phyloP scores from a whole-genome alignment of 2,329 filamentous ascomycete genomes.

The Amauroascus verrucosus region DNA sequence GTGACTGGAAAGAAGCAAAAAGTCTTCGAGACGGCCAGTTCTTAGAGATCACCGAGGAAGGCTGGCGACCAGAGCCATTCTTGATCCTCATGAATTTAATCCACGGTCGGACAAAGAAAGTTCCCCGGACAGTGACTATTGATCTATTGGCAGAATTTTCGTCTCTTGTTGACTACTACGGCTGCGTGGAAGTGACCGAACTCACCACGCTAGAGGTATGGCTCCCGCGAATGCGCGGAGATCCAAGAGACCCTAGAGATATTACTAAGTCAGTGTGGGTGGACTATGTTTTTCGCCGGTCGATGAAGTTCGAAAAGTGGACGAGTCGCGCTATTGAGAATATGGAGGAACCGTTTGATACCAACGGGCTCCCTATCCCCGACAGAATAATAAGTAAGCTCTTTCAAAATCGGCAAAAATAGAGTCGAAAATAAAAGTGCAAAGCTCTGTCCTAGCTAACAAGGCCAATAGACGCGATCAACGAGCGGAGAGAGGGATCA shows the following conservation, averaged over 20 bases:
- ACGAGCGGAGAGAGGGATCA: neutral
- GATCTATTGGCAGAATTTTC: constrained; percentile 15
- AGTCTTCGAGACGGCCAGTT: neutral
- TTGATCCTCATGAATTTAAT: constrained; percentile 11
- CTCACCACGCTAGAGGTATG: constrained; percentile 17
- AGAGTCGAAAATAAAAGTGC: neutral
- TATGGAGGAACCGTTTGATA: neutral
- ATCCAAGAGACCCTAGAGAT: neutral
- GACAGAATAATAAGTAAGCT: neutral
- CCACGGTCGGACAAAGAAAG: constrained; percentile 1
- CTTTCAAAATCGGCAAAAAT: neutral
- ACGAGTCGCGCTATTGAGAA: neutral
- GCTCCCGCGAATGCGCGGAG: neutral
- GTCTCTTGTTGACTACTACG: constrained; percentile 19
- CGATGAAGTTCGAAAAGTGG: neutral
- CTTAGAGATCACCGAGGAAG: neutral
- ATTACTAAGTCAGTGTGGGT: neutral
- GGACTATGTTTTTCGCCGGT: neutral
- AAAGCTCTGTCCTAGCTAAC: neutral
- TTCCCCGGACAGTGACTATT: neutral
- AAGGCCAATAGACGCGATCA: neutral
- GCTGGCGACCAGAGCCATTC: neutral
- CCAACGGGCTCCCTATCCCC: neutral
- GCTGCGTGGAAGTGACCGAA: constrained; percentile 17
- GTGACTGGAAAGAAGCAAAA: constrained; percentile 4